A percentile compares a stretch with the other conserved stretches of the same genome.
Conservation (phyloP, 352 stramenopile species). For the Phytophthora tentaculata region DNA sequence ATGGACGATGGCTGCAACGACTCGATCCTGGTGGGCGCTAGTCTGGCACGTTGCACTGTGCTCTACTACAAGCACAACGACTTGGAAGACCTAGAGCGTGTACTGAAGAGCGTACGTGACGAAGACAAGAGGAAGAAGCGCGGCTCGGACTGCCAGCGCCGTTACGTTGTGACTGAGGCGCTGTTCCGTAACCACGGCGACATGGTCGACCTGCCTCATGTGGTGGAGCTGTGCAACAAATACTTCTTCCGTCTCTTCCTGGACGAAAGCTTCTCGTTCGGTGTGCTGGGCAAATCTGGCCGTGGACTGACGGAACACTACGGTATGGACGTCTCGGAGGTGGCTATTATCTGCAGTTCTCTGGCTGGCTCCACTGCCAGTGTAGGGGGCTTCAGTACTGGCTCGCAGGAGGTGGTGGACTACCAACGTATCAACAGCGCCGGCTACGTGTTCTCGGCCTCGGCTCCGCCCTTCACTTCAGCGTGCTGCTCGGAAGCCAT, state of each 20-base stretch:
- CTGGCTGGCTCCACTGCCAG: conserved; percentile 93
- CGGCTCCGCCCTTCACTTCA: conserved; percentile 95
- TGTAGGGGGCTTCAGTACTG: conserved; percentile 97
- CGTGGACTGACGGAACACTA: conserved; percentile 88
- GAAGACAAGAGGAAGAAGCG: conserved; percentile 91
- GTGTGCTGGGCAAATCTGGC: conserved; percentile 93
- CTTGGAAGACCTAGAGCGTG: conserved; percentile 94
- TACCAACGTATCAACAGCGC: conserved; percentile 98
- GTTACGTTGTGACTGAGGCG: conserved; percentile 98
- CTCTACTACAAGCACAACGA: conserved; percentile 99
- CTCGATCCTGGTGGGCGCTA: conserved; percentile 93
- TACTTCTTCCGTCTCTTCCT: conserved; percentile 89
- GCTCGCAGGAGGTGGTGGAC: conserved; percentile 96
- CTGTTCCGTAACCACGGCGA: conserved; percentile 98
- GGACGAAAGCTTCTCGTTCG: conserved; percentile 94
- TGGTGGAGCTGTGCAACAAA: conserved; percentile 93
- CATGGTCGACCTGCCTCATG: conserved; percentile 93
- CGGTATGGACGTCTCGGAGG: conserved; percentile 69
- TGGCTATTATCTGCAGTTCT: conserved; percentile 96
- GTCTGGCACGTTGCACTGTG: conserved; percentile 93
- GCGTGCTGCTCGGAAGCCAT: conserved; percentile 89
- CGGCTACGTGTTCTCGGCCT: conserved; percentile 99
- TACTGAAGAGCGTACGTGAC: conserved; percentile 88
- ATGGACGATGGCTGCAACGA: conserved; percentile 97
- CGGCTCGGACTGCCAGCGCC: conserved; percentile 87